Conservation (phyloP, 2,329 filamentous ascomycete species). For the Exophiala dermatitidis region DNA sequence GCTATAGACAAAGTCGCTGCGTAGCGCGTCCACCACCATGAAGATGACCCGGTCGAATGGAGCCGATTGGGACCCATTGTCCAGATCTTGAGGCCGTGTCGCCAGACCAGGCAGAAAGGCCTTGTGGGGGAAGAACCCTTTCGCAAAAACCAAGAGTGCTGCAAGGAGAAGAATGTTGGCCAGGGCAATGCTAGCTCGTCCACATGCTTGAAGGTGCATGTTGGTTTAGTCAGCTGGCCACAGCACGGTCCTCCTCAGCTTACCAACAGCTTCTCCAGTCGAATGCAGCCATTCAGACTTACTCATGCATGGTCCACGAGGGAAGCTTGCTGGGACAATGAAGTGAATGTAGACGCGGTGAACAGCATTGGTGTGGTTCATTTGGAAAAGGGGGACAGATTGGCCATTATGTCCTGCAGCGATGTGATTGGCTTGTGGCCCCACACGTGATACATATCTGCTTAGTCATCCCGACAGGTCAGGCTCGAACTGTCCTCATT, state of each 20-base stretch:
- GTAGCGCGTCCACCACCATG: conserved; percentile 94
- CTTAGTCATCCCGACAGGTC: no score
- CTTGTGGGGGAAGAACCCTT: conserved; percentile 96
- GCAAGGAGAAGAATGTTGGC: conserved; percentile 25
- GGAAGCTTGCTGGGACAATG: no score
- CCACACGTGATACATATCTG: no score
- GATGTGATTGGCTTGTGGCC: no score
- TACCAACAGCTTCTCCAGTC: neutral
- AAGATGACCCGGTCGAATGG: conserved; percentile 88
- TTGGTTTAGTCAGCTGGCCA: neutral
- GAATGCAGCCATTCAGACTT: no score
- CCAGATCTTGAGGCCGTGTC: conserved; percentile 37
- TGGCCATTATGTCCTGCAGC: no score
- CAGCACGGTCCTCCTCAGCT: neutral
- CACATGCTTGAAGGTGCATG: conserved; percentile 1
- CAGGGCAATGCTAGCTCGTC: conserved; percentile 5
- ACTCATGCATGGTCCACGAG: no score
- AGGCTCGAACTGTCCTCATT: no score
- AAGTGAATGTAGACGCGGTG: no score
- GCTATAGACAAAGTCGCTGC: conserved; percentile 75
- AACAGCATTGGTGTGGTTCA: no score
- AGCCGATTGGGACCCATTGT: conserved; percentile 29
- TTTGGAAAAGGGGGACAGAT: no score
- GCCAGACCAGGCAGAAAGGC: conserved; percentile 83
- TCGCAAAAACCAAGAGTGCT: conserved; percentile 61